Evolutionary conservation across 2,329 filamentous ascomycete genomes (phyloP).

Genomic region (Ascocoryne sarcoides): DNA sequence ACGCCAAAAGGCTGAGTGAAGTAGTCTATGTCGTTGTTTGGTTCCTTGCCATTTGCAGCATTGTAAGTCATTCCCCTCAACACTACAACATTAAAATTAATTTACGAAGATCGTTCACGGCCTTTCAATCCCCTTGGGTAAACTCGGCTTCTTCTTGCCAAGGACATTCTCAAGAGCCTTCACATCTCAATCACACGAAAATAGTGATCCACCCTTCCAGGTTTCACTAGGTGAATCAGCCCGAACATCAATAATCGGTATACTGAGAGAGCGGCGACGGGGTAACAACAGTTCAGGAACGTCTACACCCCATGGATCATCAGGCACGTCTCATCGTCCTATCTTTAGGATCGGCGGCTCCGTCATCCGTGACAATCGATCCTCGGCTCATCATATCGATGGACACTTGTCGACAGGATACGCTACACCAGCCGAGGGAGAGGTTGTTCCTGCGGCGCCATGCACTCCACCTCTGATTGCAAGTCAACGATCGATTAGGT

Average conservation of each 20-base stretch:
- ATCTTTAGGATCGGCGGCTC: conserved; percentile 35
- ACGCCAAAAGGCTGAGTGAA: conserved; percentile 58
- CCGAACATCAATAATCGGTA: conserved; percentile 3
- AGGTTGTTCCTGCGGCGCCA: background rate
- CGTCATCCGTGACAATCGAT: conserved; percentile 12
- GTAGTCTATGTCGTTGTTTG: conserved; percentile 67
- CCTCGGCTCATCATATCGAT: background rate
- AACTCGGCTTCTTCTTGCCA: conserved; percentile 51
- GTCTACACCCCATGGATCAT: conserved; percentile 6
- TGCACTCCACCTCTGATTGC: conserved; percentile 11
- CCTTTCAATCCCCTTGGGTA: conserved; percentile 69
- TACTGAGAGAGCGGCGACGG: conserved; percentile 17
- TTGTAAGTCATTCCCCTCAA: conserved; percentile 45
- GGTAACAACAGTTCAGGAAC: conserved; percentile 7
- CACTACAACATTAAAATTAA: background rate
- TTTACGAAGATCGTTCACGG: conserved; percentile 61
- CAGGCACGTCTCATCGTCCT: conserved; percentile 15
- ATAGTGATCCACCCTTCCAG: conserved; percentile 4
- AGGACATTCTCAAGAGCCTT: conserved; percentile 45
- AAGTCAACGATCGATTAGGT: conserved; percentile 33
- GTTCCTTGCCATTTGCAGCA: conserved; percentile 77
- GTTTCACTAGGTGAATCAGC: background rate
- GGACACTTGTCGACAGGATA: background rate
- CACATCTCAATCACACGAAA: conserved; percentile 16
- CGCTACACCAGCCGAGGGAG: conserved; percentile 1